Conservation (phyloP, 2,329 filamentous ascomycete genomes). For the Exophiala calicioides region DNA sequence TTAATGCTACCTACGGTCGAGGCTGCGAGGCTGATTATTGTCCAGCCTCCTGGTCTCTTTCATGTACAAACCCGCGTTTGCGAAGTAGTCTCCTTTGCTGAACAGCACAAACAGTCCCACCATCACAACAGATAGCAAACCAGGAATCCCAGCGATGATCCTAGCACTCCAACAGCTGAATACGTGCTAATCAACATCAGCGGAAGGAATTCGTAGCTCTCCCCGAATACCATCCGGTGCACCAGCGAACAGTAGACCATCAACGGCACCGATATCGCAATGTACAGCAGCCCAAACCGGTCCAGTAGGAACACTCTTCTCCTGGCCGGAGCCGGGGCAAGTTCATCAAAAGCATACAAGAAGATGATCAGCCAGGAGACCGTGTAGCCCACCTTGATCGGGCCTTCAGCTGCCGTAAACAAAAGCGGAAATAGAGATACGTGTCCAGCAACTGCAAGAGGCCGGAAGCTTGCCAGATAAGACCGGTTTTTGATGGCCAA, state of each 20-base stretch:
- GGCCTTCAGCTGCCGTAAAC: constrained; percentile 89
- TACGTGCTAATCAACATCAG: constrained; percentile 98
- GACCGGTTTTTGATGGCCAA: constrained; percentile 87
- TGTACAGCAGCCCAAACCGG: constrained; percentile 85
- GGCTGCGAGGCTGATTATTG: no score
- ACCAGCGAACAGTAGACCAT: constrained; percentile 84
- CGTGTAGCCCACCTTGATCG: constrained; percentile 90
- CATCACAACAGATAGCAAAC: constrained; percentile 78
- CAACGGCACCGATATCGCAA: constrained; percentile 82
- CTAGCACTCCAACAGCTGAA: constrained; percentile 88
- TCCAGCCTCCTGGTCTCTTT: neutral
- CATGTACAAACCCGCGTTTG: neutral
- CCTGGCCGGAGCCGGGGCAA: constrained; percentile 79
- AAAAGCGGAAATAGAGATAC: constrained; percentile 93
- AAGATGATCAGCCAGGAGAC: constrained; percentile 88
- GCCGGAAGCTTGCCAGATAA: constrained; percentile 87
- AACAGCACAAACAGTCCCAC: constrained; percentile 8
- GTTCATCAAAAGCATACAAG: constrained; percentile 78
- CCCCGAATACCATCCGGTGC: constrained; percentile 81
- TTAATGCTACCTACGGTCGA: no score
- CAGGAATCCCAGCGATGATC: constrained; percentile 92
- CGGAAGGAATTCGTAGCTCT: constrained; percentile 82
- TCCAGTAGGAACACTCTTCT: constrained; percentile 88
- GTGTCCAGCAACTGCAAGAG: constrained; percentile 87
- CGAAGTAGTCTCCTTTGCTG: neutral